Evolutionary conservation across 768 basidiomycete species (phyloP).

Genomic region (Hemileccinum impolitum): DNA sequence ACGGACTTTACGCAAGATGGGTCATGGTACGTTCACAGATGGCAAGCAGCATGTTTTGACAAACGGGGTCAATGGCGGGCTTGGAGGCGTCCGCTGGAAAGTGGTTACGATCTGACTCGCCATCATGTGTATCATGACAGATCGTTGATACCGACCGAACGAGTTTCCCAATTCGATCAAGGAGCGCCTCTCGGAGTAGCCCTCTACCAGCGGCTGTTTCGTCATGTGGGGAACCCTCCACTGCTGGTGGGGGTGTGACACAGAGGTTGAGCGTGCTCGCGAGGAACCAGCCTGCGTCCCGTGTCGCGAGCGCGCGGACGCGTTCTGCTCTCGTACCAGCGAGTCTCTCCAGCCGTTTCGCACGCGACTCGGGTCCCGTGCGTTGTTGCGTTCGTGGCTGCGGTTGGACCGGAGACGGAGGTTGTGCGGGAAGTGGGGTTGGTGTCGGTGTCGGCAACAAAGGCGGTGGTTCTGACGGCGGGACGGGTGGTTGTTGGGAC

Average conservation of each 20-base stretch:
- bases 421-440: neutral
- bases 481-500: neutral
- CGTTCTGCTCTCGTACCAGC: constrained; percentile 15
- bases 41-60: constrained; percentile 27
- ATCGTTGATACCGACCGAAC: constrained; percentile 6
- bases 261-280: constrained; percentile 25
- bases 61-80: constrained; percentile 16
- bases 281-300: constrained; percentile 29
- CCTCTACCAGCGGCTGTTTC: neutral
- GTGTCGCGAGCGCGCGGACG: constrained; percentile 22
- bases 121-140: neutral
- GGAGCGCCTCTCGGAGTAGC: constrained; percentile 15
- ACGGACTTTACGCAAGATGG: constrained; percentile 1
- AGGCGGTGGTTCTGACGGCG: neutral
- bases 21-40: constrained; percentile 25
- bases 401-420: neutral
- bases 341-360: constrained; percentile 8
- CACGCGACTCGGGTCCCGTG: neutral
- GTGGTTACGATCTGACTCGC: too few species aligned
- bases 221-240: neutral
- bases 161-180: constrained; percentile 25
- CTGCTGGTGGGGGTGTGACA: constrained; percentile 2
- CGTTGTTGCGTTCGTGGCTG: neutral
- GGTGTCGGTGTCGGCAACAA: too few species aligned
- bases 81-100: neutral